phyloP scores from a whole-genome alignment of 257 asterid species.

The Nicotiana tomentosiformis region DNA sequence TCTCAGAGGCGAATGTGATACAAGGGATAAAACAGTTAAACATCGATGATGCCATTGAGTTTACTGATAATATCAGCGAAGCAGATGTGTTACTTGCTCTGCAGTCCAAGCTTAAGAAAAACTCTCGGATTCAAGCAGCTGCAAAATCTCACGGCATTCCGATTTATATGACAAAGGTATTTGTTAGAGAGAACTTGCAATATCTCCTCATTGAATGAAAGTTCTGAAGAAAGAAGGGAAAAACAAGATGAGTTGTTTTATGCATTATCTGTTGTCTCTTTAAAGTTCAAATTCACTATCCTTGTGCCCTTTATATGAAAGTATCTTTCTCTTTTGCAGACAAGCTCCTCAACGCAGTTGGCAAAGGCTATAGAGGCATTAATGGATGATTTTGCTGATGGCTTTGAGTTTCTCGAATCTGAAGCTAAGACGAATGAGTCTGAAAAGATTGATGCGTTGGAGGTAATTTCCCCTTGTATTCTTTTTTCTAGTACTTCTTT shows the following conservation, averaged over 20 bases:
- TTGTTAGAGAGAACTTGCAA: background rate
- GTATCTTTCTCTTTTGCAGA: slow-evolving; percentile 33
- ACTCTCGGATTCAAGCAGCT: slow-evolving; percentile 90
- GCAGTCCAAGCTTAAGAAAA: slow-evolving; percentile 89
- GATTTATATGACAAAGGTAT: slow-evolving; percentile 68
- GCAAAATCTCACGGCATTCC: slow-evolving; percentile 88
- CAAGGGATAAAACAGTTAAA: slow-evolving; percentile 80
- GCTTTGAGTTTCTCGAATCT: slow-evolving; percentile 49
- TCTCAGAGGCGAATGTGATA: slow-evolving; percentile 67
- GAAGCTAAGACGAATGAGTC: slow-evolving; percentile 61
- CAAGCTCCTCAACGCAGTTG: slow-evolving; percentile 63
- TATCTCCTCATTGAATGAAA: background rate
- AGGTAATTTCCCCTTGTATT: slow-evolving; percentile 40
- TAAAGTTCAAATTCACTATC: background rate
- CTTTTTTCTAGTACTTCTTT: background rate
- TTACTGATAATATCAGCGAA: slow-evolving; percentile 89
- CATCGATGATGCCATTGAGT: slow-evolving; percentile 46
- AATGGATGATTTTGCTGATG: slow-evolving; percentile 54
- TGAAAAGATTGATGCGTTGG: slow-evolving; percentile 86
- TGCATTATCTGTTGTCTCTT: background rate
- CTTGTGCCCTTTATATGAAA: background rate
- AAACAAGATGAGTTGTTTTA: background rate
- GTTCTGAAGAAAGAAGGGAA: background rate
- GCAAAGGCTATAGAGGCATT: slow-evolving; percentile 56
- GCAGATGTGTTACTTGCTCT: slow-evolving; percentile 82